Percentiles rank a stretch among this genome's conserved stretches.
Conservation (phyloP, 345 rosid species). For the Xanthoceras sorbifolium region DNA sequence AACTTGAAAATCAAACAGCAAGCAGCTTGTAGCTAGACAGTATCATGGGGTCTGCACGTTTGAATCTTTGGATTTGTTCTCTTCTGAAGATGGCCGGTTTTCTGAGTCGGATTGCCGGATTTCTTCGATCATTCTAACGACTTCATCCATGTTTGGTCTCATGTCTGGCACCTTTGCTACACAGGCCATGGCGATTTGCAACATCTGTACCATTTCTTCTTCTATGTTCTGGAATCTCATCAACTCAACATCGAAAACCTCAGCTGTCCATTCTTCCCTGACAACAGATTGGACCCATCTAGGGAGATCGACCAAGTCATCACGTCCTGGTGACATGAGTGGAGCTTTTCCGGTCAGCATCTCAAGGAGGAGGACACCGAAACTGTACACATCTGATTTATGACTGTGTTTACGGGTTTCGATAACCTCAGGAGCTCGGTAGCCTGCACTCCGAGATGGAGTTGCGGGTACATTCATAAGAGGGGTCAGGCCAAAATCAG, state of each 20-base stretch:
- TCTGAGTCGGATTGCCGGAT: slow-evolving; percentile 73
- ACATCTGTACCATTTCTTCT: slow-evolving; percentile 86
- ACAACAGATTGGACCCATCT: slow-evolving; percentile 94
- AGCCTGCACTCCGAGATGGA: slow-evolving; percentile 67
- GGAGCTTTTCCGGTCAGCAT: slow-evolving; percentile 83
- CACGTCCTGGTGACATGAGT: slow-evolving; percentile 63
- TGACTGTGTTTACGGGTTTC: slow-evolving; percentile 76
- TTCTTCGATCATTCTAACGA: slow-evolving; percentile 85
- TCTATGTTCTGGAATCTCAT: slow-evolving; percentile 76
- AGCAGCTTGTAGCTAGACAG: not conserved
- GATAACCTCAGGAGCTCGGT: slow-evolving; percentile 71
- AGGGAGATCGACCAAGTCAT: slow-evolving; percentile 80
- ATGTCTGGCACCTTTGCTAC: slow-evolving; percentile 60
- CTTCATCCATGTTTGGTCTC: slow-evolving; percentile 77
- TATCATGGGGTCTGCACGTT: slow-evolving; percentile 69
- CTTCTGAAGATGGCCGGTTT: slow-evolving; percentile 81
- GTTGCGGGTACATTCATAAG: slow-evolving; percentile 63
- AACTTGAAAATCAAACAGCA: slow-evolving; percentile 14
- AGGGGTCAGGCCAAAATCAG: slow-evolving; percentile 71
- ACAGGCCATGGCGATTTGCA: slow-evolving; percentile 80
- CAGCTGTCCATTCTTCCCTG: slow-evolving; percentile 90
- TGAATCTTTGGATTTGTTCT: slow-evolving; percentile 74
- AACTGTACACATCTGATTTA: slow-evolving; percentile 73
- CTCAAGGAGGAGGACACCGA: slow-evolving; percentile 79
- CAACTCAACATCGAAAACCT: slow-evolving; percentile 80